Percentiles rank a stretch among this genome's conserved stretches.
These are phyloP conservation scores for Phytophthora ohioensis DNA, from an alignment of 352 stramenopile genomes.

Conservation along the genomic window DNA sequence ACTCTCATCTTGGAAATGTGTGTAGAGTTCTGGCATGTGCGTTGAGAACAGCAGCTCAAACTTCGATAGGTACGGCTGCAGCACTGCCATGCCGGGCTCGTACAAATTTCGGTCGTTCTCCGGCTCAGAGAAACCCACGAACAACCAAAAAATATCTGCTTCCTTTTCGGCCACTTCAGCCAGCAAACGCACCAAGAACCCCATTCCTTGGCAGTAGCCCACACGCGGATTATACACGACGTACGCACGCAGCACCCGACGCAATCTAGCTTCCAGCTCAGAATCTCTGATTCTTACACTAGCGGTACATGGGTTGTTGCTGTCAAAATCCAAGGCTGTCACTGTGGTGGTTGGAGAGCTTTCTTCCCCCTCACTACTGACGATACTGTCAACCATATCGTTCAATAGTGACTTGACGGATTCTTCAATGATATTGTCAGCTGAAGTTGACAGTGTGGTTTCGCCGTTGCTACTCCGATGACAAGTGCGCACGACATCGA, in stretches of 20 bases:
- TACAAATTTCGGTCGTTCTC: slow-evolving; percentile 81
- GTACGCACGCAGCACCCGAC: slow-evolving; percentile 81
- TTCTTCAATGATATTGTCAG: slow-evolving; percentile 22
- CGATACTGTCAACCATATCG: slow-evolving; percentile 34
- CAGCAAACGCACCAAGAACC: slow-evolving; percentile 80
- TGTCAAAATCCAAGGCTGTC: neutral
- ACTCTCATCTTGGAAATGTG: slow-evolving; percentile 64
- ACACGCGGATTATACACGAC: slow-evolving; percentile 84
- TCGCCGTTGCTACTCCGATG: slow-evolving; percentile 61
- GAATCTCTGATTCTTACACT: slow-evolving; percentile 15
- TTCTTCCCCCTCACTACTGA: slow-evolving; percentile 9
- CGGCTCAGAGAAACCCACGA: slow-evolving; percentile 79
- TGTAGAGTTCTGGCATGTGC: slow-evolving; percentile 73
- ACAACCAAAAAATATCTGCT: slow-evolving; percentile 85
- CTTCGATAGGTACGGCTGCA: slow-evolving; percentile 71
- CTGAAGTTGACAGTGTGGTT: slow-evolving; percentile 2
- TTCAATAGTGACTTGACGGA: slow-evolving; percentile 26
- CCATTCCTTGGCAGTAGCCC: slow-evolving; percentile 91
- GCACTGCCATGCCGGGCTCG: slow-evolving; percentile 74
- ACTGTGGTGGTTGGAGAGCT: neutral
- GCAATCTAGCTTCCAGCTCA: slow-evolving; percentile 69
- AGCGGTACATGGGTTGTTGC: neutral
- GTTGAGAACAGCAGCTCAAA: slow-evolving; percentile 72
- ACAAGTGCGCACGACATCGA: slow-evolving; percentile 81
- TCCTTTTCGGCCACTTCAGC: slow-evolving; percentile 73